Evolutionary conservation across 2,329 filamentous ascomycete genomes (phyloP).

Genomic region (Ceratocystis diversiconidia): DNA sequence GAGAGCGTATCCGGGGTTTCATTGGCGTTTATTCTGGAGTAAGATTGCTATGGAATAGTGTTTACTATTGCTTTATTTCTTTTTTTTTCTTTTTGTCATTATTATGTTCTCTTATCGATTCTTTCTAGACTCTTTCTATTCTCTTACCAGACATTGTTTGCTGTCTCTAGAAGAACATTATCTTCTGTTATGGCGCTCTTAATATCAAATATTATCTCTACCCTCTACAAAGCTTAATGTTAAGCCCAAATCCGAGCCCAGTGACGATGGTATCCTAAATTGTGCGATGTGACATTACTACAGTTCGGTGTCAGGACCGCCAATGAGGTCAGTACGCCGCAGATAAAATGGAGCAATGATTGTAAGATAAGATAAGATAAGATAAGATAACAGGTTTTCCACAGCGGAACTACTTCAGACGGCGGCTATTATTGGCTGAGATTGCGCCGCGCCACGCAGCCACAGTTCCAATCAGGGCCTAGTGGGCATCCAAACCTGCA

Average conservation of each 20-base stretch:
- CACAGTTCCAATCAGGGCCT: constrained; percentile 5
- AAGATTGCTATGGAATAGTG: neutral
- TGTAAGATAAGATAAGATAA: neutral
- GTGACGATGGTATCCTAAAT: neutral
- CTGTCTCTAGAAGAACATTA: no score
- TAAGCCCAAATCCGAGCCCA: neutral
- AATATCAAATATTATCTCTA: no score
- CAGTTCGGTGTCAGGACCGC: neutral
- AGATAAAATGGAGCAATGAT: neutral
- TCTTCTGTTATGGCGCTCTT: no score
- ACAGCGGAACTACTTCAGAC: neutral
- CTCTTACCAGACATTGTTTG: neutral
- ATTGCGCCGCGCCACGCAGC: neutral
- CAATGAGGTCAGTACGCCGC: constrained; percentile 6
- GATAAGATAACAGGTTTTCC: neutral
- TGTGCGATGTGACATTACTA: neutral
- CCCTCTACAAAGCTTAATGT: neutral
- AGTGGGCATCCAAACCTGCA: constrained; percentile 5
- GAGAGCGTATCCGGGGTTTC: neutral
- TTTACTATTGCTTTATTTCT: neutral
- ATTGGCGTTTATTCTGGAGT: constrained; percentile 1
- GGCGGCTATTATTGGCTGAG: neutral
- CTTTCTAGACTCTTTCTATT: neutral
- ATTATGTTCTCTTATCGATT: neutral
- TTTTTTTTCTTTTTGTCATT: neutral